These are phyloP conservation scores for Spathaspora sp. DNA, from an alignment of 805 yeast species.

Conservation along the genomic window DNA sequence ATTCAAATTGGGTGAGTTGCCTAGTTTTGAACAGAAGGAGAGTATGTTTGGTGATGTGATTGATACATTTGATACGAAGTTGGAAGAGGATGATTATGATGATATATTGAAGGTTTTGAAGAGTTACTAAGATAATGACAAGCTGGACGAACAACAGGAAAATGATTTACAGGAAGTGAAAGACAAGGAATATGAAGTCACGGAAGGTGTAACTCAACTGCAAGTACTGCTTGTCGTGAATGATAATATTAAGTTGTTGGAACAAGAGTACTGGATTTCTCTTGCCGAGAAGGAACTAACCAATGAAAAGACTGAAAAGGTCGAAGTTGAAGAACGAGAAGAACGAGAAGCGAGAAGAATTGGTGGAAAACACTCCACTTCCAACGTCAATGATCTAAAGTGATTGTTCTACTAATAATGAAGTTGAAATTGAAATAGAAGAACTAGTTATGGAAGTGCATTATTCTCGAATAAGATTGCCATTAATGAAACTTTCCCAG, in stretches of 20 bases:
- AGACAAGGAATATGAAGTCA: not conserved
- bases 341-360: no score
- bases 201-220: not conserved
- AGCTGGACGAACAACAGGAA: conserved; percentile 27
- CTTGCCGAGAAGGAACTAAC: not conserved
- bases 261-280: conserved; percentile 1
- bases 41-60: conserved; percentile 27
- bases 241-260: not conserved
- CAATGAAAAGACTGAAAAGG: not conserved
- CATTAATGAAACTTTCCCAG: conserved; percentile 51
- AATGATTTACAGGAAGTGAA: conserved; percentile 14
- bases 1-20: conserved; percentile 13
- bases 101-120: not conserved
- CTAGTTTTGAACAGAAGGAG: conserved; percentile 23
- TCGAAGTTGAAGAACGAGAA: not conserved
- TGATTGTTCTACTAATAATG: not conserved
- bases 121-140: not conserved
- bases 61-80: conserved; percentile 21
- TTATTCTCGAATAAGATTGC: conserved; percentile 45
- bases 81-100: conserved; percentile 1
- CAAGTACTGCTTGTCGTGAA: not conserved
- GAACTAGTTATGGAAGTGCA: not conserved
- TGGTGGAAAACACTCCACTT: no score
- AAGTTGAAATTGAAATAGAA: not conserved
- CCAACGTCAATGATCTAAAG: no score